Conservation (phyloP, 805 yeast species). For the Maudiozyma barnettii region DNA sequence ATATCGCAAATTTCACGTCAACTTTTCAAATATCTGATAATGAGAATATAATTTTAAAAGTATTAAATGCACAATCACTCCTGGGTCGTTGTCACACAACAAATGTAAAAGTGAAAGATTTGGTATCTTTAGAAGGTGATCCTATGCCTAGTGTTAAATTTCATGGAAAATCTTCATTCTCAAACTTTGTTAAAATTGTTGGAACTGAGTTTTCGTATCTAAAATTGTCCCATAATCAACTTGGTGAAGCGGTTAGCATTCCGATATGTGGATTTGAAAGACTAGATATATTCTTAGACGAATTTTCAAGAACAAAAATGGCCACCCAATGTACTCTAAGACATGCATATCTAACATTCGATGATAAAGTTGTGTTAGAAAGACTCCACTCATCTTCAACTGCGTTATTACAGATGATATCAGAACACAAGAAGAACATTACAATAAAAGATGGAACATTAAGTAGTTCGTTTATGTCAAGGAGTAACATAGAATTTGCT, state of each 20-base stretch:
- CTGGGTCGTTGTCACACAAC: slow-evolving; percentile 9
- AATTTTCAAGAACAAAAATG: slow-evolving; percentile 8
- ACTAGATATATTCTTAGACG: slow-evolving; percentile 19
- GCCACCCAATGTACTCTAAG: slow-evolving; percentile 20
- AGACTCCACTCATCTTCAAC: slow-evolving; percentile 5
- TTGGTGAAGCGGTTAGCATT: slow-evolving; percentile 7
- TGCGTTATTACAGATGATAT: slow-evolving; percentile 3
- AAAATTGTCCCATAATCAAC: slow-evolving; percentile 6
- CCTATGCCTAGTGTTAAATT: neutral
- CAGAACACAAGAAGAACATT: neutral
- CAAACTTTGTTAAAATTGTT: slow-evolving; percentile 18
- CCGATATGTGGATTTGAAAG: slow-evolving; percentile 26
- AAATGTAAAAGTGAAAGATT: neutral
- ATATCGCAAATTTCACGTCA: slow-evolving; percentile 20
- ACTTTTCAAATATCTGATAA: slow-evolving; percentile 15
- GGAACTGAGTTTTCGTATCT: slow-evolving; percentile 16
- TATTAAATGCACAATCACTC: slow-evolving; percentile 16
- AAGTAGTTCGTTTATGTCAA: neutral
- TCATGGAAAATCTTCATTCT: slow-evolving; percentile 6
- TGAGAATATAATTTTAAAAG: slow-evolving; percentile 16
- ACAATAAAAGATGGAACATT: neutral
- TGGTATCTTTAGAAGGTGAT: neutral
- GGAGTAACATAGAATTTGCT: slow-evolving; percentile 10
- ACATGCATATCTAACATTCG: slow-evolving; percentile 18
- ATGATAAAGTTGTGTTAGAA: slow-evolving; percentile 16